Evolutionary conservation across 805 yeast genomes (phyloP).

Genomic region (Candida ulmi): DNA sequence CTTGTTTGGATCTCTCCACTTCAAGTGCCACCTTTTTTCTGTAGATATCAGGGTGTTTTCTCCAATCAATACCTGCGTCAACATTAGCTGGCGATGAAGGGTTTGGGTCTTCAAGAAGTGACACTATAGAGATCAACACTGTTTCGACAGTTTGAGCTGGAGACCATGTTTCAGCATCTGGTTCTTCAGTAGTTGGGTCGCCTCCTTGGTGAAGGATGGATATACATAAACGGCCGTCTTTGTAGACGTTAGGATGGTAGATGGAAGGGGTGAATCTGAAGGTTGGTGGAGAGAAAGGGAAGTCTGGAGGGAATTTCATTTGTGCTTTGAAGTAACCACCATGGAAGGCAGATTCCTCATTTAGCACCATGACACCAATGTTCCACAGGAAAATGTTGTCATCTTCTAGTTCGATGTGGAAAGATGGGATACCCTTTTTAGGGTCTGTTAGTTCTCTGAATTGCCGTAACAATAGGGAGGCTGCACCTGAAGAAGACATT

Average conservation of each 20-base stretch:
- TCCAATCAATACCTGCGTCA: slow-evolving; percentile 89
- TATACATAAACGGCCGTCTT: slow-evolving; percentile 89
- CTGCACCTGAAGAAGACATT: slow-evolving; percentile 41
- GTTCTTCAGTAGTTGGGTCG: slow-evolving; percentile 85
- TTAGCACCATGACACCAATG: slow-evolving; percentile 87
- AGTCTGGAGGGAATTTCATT: slow-evolving; percentile 88
- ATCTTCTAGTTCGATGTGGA: slow-evolving; percentile 64
- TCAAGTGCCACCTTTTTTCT: slow-evolving; percentile 70
- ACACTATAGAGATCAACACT: slow-evolving; percentile 83
- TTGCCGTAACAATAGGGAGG: slow-evolving; percentile 87
- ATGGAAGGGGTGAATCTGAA: slow-evolving; percentile 91
- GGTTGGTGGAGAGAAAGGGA: slow-evolving; percentile 89
- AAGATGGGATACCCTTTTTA: slow-evolving; percentile 67
- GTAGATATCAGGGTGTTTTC: slow-evolving; percentile 75
- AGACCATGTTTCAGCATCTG: slow-evolving; percentile 91
- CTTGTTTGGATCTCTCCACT: slow-evolving; percentile 76
- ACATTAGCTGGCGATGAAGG: slow-evolving; percentile 92
- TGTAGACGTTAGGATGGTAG: slow-evolving; percentile 91
- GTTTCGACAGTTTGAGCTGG: slow-evolving; percentile 91
- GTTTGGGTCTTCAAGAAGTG: slow-evolving; percentile 90
- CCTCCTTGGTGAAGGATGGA: slow-evolving; percentile 91
- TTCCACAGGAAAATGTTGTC: slow-evolving; percentile 68
- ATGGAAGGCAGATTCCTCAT: slow-evolving; percentile 83
- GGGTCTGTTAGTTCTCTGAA: slow-evolving; percentile 92
- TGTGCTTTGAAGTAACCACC: slow-evolving; percentile 95